phyloP scores from a whole-genome alignment of 1,139 yeast species.

The Kazachstania sp. region DNA sequence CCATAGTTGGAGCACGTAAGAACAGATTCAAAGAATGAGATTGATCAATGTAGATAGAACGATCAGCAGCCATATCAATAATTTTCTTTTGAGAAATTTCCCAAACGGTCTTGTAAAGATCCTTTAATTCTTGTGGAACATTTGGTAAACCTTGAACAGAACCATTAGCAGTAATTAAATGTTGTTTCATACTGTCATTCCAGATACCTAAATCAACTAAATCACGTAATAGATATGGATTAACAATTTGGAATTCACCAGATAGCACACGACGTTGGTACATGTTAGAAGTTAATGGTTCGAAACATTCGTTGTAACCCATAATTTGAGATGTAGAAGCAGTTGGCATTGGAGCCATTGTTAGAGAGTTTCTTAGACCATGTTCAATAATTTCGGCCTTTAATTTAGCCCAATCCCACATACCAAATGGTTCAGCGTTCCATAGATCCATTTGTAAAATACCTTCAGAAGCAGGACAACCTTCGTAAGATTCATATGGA shows the following conservation, averaged over 20 bases:
- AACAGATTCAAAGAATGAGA: conserved; percentile 83
- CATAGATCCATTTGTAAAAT: conserved; percentile 71
- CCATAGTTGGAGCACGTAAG: conserved; percentile 75
- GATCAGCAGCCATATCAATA: conserved; percentile 90
- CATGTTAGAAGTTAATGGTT: conserved; percentile 81
- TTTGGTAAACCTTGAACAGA: conserved; percentile 70
- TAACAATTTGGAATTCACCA: conserved; percentile 82
- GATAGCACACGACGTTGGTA: conserved; percentile 79
- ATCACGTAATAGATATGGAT: conserved; percentile 72
- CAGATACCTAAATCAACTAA: conserved; percentile 76
- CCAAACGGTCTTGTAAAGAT: conserved; percentile 90
- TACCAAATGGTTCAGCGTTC: conserved; percentile 35
- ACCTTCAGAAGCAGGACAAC: conserved; percentile 81
- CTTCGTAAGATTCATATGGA: conserved; percentile 55
- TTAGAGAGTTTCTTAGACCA: conserved; percentile 73
- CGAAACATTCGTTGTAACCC: conserved; percentile 86
- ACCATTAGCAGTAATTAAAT: conserved; percentile 70
- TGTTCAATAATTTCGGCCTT: conserved; percentile 47
- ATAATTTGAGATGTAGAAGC: conserved; percentile 87
- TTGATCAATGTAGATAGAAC: conserved; percentile 90
- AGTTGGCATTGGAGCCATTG: conserved; percentile 95
- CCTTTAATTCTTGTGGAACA: conserved; percentile 70
- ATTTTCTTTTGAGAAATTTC: conserved; percentile 82
- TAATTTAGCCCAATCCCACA: conserved; percentile 66
- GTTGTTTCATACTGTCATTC: conserved; percentile 71